phyloP scores from a whole-genome alignment of 768 basidiomycete species.

The Cystofilobasidium bisporidii region DNA sequence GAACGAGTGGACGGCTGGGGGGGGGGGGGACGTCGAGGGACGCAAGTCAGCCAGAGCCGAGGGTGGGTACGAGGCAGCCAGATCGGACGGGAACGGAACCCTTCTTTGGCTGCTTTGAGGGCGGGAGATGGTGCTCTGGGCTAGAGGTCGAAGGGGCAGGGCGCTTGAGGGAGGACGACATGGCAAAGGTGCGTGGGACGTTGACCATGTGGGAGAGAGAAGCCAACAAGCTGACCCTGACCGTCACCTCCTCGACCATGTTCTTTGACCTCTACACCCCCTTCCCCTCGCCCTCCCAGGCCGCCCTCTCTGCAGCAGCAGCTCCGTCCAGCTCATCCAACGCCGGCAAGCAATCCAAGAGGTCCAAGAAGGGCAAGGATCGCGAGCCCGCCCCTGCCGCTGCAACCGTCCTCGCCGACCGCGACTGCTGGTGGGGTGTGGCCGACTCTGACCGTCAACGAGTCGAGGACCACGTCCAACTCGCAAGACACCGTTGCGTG shows the following conservation, averaged over 20 bases:
- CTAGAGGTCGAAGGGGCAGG: no score
- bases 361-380: neutral
- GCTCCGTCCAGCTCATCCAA: slow-evolving; percentile 11
- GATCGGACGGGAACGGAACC: no score
- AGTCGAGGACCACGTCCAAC: slow-evolving; percentile 87
- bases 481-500: slow-evolving; percentile 32
- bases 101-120: neutral
- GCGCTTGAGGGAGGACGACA: no score
- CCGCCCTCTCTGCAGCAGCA: neutral
- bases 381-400: neutral
- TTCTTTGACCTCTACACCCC: slow-evolving; percentile 23
- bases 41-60: neutral
- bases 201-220: no score
- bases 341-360: slow-evolving; percentile 15
- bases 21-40: neutral
- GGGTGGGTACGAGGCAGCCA: no score
- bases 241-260: slow-evolving; percentile 16
- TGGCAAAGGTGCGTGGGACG: no score
- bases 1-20: neutral
- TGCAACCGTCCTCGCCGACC: neutral
- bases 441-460: slow-evolving; percentile 64
- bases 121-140: no score
- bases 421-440: slow-evolving; percentile 26
- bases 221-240: no score
- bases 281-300: slow-evolving; percentile 18